Percentiles rank a stretch among this genome's conserved stretches.
Evolutionary conservation across 164 flowering plant species (phyloP).

Genomic region (Hamamelis virginiana): DNA sequence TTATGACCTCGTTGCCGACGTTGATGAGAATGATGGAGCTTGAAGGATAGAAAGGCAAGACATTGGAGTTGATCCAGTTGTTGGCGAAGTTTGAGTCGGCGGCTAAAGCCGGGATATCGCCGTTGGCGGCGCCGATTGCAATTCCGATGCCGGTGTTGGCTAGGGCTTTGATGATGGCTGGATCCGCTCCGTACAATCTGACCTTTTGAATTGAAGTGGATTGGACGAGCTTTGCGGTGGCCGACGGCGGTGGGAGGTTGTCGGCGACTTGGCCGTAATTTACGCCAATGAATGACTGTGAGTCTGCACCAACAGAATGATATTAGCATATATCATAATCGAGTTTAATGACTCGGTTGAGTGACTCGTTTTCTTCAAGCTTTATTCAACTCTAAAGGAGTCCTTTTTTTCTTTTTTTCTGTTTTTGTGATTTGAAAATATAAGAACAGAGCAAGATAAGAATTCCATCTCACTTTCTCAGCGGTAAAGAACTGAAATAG

Average conservation of each 20-base stretch:
- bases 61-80: constrained; percentile 73
- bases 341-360: neutral
- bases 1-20: constrained; percentile 86
- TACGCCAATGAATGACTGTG: constrained; percentile 75
- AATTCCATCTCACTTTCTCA: too few species aligned
- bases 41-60: constrained; percentile 72
- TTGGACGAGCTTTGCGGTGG: constrained; percentile 67
- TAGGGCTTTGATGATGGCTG: constrained; percentile 70
- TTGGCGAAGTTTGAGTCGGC: constrained; percentile 67
- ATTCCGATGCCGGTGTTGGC: constrained; percentile 83
- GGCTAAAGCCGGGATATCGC: constrained; percentile 73
- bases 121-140: constrained; percentile 70
- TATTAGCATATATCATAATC: too few species aligned
- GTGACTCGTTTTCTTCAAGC: too few species aligned
- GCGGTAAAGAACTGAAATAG: too few species aligned
- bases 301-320: constrained; percentile 36
- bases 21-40: constrained; percentile 68
- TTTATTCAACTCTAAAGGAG: too few species aligned
- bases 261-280: constrained; percentile 91
- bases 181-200: constrained; percentile 79
- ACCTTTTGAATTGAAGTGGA: constrained; percentile 69
- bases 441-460: too few species aligned
- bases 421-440: too few species aligned
- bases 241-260: constrained; percentile 79
- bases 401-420: too few species aligned